Base-by-base conservation (phyloP, 148 eudicot species). In the Rhododendron kiyosumense region DNA sequence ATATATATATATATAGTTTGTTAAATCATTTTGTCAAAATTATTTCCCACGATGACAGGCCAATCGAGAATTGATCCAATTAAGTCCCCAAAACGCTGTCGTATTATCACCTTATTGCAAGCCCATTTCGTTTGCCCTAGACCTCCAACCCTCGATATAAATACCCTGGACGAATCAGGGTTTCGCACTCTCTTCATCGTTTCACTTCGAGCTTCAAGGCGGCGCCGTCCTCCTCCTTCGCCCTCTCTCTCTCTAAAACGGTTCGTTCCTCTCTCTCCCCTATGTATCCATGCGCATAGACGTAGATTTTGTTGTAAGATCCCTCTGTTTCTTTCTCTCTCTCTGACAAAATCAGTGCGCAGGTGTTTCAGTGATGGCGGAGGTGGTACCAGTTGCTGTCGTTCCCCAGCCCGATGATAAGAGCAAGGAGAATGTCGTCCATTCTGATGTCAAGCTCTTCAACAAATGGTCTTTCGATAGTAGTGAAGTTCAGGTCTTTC, bases 401-500 rank as follows among this genome's bases (percentile, higher is more conserved):
- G 11, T 34, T 75, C 8, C 79, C 46, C 46, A 0, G 20, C 0
- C 11, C 46, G 79, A 38, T 20, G 26, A 20, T 4, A 75, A 75
- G 46, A 38, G 24, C 20, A 32, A 74, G 78, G 41, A 32, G 17
- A 74, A 75, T 38, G 22, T 34, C 8, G 79, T 38, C 0, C 79
- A 75, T 9, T 34, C 46, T 9, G 79, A 75, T 20, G 79, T 75
- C 46, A 75, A 75, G 26, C 79, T 75, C n/a, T 75, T 75, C 79
- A 75, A 75, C 46, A 75, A 75, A 20, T 75, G 79, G 79, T 75
- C 79, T 6, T 75, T 75, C 8, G 79, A 75, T 41, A 71, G 76
- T 5, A 5, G 5, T 10, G 46, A 36, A 34, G 79, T 75, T 36
- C 79, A 75, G 79, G 79, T 75, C n/a, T 38, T 75, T 20, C 46